These are phyloP conservation scores for Exserohilum turcica DNA, from an alignment of 2,329 filamentous ascomycete genomes.

Conservation along the genomic window DNA sequence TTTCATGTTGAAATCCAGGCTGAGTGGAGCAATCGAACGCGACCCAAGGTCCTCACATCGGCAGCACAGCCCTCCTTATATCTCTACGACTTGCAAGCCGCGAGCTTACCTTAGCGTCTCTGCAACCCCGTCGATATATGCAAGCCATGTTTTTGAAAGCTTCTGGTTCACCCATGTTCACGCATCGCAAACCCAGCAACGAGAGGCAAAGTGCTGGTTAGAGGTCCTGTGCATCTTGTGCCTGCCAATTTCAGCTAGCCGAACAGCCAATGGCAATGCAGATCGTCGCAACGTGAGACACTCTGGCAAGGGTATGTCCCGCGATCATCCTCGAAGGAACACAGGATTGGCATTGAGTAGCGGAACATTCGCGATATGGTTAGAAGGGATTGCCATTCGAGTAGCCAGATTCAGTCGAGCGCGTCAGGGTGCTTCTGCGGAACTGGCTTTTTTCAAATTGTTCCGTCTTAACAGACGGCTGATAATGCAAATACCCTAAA, in stretches of 20 bases:
- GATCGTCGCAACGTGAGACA: conserved; percentile 29
- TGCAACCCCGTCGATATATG: background rate
- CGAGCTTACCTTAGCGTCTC: background rate
- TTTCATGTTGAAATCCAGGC: conserved; percentile 2
- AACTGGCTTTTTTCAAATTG: no score
- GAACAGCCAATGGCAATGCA: conserved; percentile 16
- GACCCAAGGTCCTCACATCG: background rate
- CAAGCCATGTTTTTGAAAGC: background rate
- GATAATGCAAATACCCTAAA: no score
- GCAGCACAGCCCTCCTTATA: conserved; percentile 1
- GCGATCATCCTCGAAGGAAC: background rate
- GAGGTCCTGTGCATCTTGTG: conserved; percentile 4
- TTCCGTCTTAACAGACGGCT: no score
- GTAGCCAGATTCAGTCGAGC: no score
- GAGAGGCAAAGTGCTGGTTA: background rate
- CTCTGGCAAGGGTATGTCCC: background rate
- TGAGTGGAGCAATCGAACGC: background rate
- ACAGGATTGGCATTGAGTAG: background rate
- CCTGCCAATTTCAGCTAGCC: conserved; percentile 14
- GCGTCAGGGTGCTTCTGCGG: no score
- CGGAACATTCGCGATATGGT: background rate
- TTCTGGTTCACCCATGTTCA: background rate
- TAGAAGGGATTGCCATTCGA: background rate
- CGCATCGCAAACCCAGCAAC: background rate
- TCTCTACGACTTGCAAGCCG: background rate